Evolutionary conservation across 345 rosid genomes (phyloP), one percentile per base, ranked within the genome.

Genomic region (Lumnitzera littorea): DNA sequence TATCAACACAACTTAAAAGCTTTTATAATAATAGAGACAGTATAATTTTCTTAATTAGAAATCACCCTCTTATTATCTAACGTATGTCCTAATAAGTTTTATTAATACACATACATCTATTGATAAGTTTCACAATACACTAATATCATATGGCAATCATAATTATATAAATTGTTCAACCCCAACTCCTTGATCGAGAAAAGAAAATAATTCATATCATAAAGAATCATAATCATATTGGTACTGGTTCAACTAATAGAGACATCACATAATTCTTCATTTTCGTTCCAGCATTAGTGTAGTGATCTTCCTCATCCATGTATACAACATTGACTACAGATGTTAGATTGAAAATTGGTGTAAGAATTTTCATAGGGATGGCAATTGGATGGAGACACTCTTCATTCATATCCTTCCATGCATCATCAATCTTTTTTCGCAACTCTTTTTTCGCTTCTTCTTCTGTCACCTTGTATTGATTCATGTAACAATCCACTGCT

Each of bases 331-430:
- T 69, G 13, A 62, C 55, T 13, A 56, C 62, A 1, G 71, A 61
- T 0, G 67, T 23, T 11, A 61, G 50, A 47, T 72, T 70, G 50
- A 79, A 56, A 13, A 75, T 47, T 1, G 61, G 24, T 13, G 10
- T 13, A 1, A 75, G 75, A n/a, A 70, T 41, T 8, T 51, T 54
- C 68, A 41, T 69, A 0, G 71, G 68, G 46, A 63, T 5, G 0
- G 9, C 15, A 31, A 56, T 56, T 41, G 57, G 70, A 11, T 15
- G 5, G 15, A 46, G 48, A 29, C 58, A 23, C 13, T 46, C 78
- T 14, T 69, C 62, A n/a, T 77, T 77, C 5, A 67, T 25, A 17
- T 60, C 66, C 13, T 72, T 70, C 78, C 78, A 77, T 2, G 55
- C 62, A 53, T 64, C 53, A 1, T 13, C 52, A 0, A 73, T 13